phyloP scores from a whole-genome alignment of 2,329 filamentous ascomycete genomes.

The Alternaria incomplexa region DNA sequence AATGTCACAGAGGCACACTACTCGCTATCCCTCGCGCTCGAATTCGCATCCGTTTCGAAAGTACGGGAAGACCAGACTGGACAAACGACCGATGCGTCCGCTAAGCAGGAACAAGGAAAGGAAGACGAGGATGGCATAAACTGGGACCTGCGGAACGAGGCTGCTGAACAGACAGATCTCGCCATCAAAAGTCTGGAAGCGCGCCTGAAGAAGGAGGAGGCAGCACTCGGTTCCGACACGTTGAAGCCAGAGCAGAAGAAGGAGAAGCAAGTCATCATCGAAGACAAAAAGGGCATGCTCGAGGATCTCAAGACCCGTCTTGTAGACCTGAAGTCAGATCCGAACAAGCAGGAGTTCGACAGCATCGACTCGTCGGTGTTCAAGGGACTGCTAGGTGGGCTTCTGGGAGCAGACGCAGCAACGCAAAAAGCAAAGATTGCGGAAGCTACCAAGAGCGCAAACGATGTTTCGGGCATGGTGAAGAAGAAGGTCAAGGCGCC shows the following conservation, averaged over 20 bases:
- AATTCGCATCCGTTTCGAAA: slow-evolving; percentile 83
- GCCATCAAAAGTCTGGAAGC: slow-evolving; percentile 75
- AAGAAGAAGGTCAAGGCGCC: slow-evolving; percentile 68
- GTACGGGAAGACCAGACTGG: slow-evolving; percentile 60
- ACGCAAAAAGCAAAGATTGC: slow-evolving; percentile 69
- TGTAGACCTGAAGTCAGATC: slow-evolving; percentile 70
- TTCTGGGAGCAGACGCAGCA: slow-evolving; percentile 66
- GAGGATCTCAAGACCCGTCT: slow-evolving; percentile 72
- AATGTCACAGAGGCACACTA: slow-evolving; percentile 93
- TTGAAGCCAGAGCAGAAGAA: slow-evolving; percentile 66
- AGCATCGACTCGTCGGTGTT: slow-evolving; percentile 56
- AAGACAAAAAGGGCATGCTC: slow-evolving; percentile 78
- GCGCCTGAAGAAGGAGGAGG: slow-evolving; percentile 73
- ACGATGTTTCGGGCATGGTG: slow-evolving; percentile 75
- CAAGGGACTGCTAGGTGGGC: slow-evolving; percentile 68
- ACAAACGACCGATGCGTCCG: slow-evolving; percentile 39
- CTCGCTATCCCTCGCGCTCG: slow-evolving; percentile 92
- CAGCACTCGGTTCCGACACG: slow-evolving; percentile 59
- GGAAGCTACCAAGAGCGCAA: slow-evolving; percentile 75
- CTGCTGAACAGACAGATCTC: slow-evolving; percentile 71
- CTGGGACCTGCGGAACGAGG: slow-evolving; percentile 73
- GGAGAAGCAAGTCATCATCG: slow-evolving; percentile 65
- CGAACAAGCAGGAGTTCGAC: slow-evolving; percentile 48
- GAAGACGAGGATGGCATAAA: slow-evolving; percentile 64
- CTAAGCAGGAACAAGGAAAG: slow-evolving; percentile 36